phyloP scores from a whole-genome alignment of 768 basidiomycete genomes.

The Trametes cingulata region DNA sequence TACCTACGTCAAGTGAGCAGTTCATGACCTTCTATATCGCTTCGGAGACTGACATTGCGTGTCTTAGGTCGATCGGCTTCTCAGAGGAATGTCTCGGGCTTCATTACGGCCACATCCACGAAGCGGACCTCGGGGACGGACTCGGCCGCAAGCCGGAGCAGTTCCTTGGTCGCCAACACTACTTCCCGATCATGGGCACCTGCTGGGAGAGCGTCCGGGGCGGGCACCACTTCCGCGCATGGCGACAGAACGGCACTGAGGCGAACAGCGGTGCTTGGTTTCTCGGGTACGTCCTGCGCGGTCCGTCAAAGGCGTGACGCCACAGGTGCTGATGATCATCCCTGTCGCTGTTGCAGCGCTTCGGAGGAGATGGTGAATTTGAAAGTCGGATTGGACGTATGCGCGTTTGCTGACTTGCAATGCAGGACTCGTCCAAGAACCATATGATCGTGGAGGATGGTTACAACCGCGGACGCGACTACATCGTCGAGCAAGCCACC shows the following conservation, averaged over 20 bases:
- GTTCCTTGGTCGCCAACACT: slow-evolving; percentile 75
- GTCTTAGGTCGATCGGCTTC: slow-evolving; percentile 71
- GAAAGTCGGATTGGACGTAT: neutral
- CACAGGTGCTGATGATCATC: neutral
- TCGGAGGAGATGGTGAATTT: slow-evolving; percentile 66
- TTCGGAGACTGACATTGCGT: slow-evolving; percentile 1
- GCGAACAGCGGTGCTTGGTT: slow-evolving; percentile 84
- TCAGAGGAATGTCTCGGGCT: slow-evolving; percentile 81
- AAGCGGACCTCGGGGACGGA: slow-evolving; percentile 84
- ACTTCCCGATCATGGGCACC: slow-evolving; percentile 77
- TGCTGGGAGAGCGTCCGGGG: slow-evolving; percentile 87
- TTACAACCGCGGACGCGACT: slow-evolving; percentile 82
- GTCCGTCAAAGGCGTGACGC: too few relatives aligned
- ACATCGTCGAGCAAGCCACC: slow-evolving; percentile 67
- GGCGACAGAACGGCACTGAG: slow-evolving; percentile 81
- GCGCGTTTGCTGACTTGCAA: neutral
- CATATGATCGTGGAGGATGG: slow-evolving; percentile 79
- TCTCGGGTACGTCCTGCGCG: slow-evolving; percentile 55
- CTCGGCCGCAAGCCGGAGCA: slow-evolving; percentile 67
- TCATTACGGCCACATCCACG: slow-evolving; percentile 72
- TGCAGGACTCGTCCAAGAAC: slow-evolving; percentile 56
- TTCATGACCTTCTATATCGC: neutral
- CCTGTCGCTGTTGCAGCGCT: slow-evolving; percentile 44
- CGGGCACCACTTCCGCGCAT: slow-evolving; percentile 88
- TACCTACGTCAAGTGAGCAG: slow-evolving; percentile 61